These are phyloP conservation scores for Clathrospora elynae DNA, from an alignment of 2,329 filamentous ascomycete genomes.

Conservation along the genomic window DNA sequence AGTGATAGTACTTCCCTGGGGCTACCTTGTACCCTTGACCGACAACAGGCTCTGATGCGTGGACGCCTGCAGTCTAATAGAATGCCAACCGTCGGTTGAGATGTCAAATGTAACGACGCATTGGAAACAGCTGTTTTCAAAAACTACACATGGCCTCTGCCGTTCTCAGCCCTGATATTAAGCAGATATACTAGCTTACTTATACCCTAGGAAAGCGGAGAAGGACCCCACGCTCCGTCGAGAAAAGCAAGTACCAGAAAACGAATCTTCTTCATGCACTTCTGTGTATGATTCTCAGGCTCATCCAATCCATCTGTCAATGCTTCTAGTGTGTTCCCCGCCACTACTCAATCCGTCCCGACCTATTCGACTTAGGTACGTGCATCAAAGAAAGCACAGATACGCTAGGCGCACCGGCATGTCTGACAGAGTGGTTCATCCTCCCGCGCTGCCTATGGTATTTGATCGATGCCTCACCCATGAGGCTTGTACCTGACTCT, in stretches of 20 bases:
- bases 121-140: too few relatives aligned
- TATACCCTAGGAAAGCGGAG: conserved; percentile 1
- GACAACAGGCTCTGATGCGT: background rate
- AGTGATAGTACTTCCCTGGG: background rate
- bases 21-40: background rate
- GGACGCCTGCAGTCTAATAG: background rate
- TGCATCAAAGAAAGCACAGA: conserved; percentile 4
- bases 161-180: background rate
- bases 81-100: background rate
- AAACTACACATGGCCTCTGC: too few relatives aligned
- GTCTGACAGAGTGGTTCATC: background rate
- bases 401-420: conserved; percentile 1
- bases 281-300: background rate
- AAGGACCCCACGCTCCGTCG: background rate
- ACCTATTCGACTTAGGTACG: conserved; percentile 6
- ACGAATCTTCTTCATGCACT: background rate
- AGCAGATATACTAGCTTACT: background rate
- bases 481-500: background rate
- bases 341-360: background rate
- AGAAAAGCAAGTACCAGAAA: conserved; percentile 3
- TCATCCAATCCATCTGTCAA: background rate
- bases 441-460: conserved; percentile 1
- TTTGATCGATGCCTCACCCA: conserved; percentile 4
- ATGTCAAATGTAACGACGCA: too few relatives aligned
- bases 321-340: background rate